Percentiles rank a stretch among this genome's conserved stretches.
Conservation (phyloP, 768 basidiomycete genomes). For the Hypsizygus marmoreus region DNA sequence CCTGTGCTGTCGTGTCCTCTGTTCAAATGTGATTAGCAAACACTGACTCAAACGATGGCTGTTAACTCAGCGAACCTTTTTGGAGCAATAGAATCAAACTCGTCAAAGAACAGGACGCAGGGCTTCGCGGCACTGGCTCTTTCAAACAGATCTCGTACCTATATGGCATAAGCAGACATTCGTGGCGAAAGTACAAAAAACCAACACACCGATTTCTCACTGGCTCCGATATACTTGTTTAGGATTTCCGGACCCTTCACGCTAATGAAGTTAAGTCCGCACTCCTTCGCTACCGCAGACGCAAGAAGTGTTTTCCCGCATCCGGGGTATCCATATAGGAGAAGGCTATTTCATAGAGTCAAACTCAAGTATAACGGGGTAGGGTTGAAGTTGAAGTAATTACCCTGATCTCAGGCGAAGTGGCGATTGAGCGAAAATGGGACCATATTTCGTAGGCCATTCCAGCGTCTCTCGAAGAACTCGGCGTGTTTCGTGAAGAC, state of each 20-base stretch:
- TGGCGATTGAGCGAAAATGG: constrained; percentile 92
- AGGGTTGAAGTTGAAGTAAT: too few relatives aligned
- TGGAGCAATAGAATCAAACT: constrained; percentile 98
- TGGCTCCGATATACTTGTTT: constrained; percentile 99
- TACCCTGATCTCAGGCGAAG: constrained; percentile 92
- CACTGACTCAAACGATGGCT: neutral
- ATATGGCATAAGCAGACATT: neutral
- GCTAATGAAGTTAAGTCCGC: constrained; percentile 96
- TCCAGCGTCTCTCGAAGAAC: constrained; percentile 92
- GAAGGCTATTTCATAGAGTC: constrained; percentile 49
- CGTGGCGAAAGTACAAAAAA: neutral
- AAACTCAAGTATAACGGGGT: too few relatives aligned
- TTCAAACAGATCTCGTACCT: constrained; percentile 95
- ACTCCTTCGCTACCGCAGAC: constrained; percentile 96
- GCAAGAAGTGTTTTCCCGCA: constrained; percentile 98
- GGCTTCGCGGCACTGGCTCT: constrained; percentile 95
- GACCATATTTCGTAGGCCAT: constrained; percentile 98
- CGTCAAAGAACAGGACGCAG: constrained; percentile 97
- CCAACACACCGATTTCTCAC: constrained; percentile 90
- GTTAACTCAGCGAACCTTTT: constrained; percentile 63
- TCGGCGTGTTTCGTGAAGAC: constrained; percentile 73
- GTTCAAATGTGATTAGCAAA: constrained; percentile 6
- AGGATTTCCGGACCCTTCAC: constrained; percentile 97
- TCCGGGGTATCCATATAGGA: constrained; percentile 95
- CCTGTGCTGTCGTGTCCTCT: constrained; percentile 99